Base-by-base conservation (phyloP, 2,329 filamentous ascomycete genomes). In the Coniochaeta sp. region DNA sequence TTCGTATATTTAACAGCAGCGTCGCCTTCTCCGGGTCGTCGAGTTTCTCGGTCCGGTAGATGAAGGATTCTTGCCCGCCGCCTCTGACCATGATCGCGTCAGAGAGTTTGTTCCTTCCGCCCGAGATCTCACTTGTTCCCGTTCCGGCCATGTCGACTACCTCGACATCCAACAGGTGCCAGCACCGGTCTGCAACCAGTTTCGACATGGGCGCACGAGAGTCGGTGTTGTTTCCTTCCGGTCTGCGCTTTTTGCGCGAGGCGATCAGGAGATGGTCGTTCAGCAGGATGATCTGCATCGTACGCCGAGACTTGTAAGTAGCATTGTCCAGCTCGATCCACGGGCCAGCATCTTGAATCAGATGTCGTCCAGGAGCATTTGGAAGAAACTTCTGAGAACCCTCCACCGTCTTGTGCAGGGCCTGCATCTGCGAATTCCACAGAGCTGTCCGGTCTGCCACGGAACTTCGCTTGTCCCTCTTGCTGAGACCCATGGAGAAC, bases 301-400 rank as follows among this genome's bases (percentile, higher is more conserved):
- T 88, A 47, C 95, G 82, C 64, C 90, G 83, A 4, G 93, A 91
- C 74, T 96, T 97, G 87, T 96, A 98, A 0, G 95, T 99, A 12
- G 95, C 95, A 64, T 95, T 96, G 74, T 99, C 96, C 63, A 99
- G 80, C 76, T 99, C 93, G 62, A 98, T 90, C 95, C 95, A 99
- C 56, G 89, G 85, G 1, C 91, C 89, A 4, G 92, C 96, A 73
- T 98, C 93, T 72, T 96, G 88, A 1, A 98, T 86, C 54, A 99
- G 92, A 71, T 97, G 96, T 43, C 95, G 88, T n/a, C 93, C 93
- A 22, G 90, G 86, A 22, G 92, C 83, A 59, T 93, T 95, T 16
- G 95, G 95, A 12, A 99, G 79, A 69, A 96, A 99, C 72, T 98
- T 98, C 70, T 99, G 95, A 11, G 93, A 96, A 1, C 93, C 93